A percentile compares a stretch with the other conserved stretches of the same genome.
These are phyloP conservation scores for Fusarium austroafricanum DNA, from an alignment of 2,329 filamentous ascomycete genomes.

Conservation along the genomic window DNA sequence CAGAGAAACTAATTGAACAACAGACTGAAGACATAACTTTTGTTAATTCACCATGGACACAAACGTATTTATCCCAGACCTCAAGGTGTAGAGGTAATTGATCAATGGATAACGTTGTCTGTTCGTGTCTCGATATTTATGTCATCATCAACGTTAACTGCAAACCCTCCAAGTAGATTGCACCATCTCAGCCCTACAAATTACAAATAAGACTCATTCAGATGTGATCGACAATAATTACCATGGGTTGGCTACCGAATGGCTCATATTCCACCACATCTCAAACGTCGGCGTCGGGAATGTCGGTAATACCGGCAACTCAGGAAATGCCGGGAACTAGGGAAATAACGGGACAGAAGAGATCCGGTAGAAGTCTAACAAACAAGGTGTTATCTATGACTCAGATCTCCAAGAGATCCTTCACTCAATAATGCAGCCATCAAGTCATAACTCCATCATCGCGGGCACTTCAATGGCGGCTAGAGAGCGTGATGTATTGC, in stretches of 20 bases:
- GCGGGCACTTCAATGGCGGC: not conserved
- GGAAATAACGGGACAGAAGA: not conserved
- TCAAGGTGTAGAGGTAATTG: not conserved
- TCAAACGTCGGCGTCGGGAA: not conserved
- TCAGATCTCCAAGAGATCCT: not conserved
- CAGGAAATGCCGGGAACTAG: conserved; percentile 2
- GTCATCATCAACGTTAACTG: not conserved
- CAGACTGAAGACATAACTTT: not conserved
- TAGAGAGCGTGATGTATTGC: not conserved
- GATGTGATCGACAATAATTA: not conserved
- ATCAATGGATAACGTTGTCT: not conserved
- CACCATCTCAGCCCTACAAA: not conserved
- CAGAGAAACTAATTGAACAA: not conserved
- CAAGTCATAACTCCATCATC: fast-evolving
- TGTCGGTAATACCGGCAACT: conserved; percentile 12
- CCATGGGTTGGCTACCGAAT: not conserved
- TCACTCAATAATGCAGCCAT: too few species aligned
- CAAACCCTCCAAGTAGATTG: too few species aligned
- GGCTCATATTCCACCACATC: too few species aligned
- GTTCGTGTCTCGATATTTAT: not conserved
- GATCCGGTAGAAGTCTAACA: not conserved
- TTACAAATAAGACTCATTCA: not conserved
- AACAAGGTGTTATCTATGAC: not conserved
- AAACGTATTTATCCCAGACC: not conserved
- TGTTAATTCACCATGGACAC: not conserved